A percentile compares a stretch with the other conserved stretches of the same genome.
Evolutionary conservation across 129 eudicot genomes (phyloP).

Genomic region (Arctium minus): DNA sequence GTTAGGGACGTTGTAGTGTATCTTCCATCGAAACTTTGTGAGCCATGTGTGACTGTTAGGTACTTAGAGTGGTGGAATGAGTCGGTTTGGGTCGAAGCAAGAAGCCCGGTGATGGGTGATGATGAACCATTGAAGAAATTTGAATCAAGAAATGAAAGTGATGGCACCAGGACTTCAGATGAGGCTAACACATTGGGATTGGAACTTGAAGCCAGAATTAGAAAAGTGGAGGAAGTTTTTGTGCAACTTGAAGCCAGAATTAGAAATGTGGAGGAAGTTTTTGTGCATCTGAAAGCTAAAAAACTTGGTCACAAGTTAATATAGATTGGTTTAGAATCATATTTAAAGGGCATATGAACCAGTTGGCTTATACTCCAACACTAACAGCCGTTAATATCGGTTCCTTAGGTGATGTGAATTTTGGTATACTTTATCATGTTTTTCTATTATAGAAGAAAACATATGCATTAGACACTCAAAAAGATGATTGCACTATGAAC

Average conservation of each 20-base stretch:
- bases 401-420: too few species aligned
- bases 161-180: not conserved
- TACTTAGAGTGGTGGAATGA: conserved; percentile 47
- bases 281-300: not conserved
- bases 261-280: conserved; percentile 4
- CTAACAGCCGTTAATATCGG: too few species aligned
- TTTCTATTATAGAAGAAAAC: too few species aligned
- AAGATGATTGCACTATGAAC: too few species aligned
- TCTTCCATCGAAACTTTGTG: conserved; percentile 17
- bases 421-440: too few species aligned
- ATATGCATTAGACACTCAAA: too few species aligned
- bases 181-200: not conserved
- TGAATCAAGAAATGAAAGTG: too few species aligned
- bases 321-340: not conserved
- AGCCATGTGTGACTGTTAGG: conserved; percentile 29
- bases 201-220: conserved; percentile 11
- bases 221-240: conserved; percentile 9
- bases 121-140: too few species aligned
- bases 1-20: conserved; percentile 11
- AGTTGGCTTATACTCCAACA: not conserved
- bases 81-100: not conserved
- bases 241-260: not conserved
- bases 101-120: too few species aligned
- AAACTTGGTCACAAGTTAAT: not conserved
- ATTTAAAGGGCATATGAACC: not conserved